Base-by-base conservation (phyloP, 768 basidiomycete genomes). In the Vishniacozyma victoriae region DNA sequence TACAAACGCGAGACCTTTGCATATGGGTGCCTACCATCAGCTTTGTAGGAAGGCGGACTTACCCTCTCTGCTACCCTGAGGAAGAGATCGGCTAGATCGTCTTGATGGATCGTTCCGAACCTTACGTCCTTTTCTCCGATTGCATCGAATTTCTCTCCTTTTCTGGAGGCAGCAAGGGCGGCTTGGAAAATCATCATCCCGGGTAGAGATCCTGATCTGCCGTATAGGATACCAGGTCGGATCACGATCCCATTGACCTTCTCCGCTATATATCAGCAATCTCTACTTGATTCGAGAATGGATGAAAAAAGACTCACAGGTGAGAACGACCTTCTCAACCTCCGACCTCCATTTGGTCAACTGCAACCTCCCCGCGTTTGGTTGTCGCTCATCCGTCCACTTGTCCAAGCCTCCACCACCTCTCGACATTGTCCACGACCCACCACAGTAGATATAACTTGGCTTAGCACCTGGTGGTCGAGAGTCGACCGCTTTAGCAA, bases 21-120 rank as follows among this genome's bases (percentile, higher is more conserved):
- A 52, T 6, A 75, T 50, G 7, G 59, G 45, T 0, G 38, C 60
- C 63, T 65, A 24, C 3, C 2, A 49, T 35, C 3, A 29, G 19
- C 4, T 26, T 18, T 14, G n/a, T 18, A 38, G 9, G 13, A 38
- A 11, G 6, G 26, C 20, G 2, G 15, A 52, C 63, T 44, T 26
- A 72, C 75, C 49, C 71, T 68, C 63, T 78, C 78, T 6, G 73
- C 73, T 1, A 68, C 72, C 9, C 73, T 57, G 3, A 77, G 29
- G 45, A 74, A 78, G 29, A 76, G 41, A 41, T 77, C 77, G 3
- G 77, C 77, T 31, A 77, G 61, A 51, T 79, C 78, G 55, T 79
- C 78, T 11, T 51, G 41, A 56, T 79, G 78, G 31, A 79, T 62
- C 3, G 73, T 41, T 9, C 70, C 53, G 18, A 67, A 71, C 27